A percentile compares a stretch with the other conserved stretches of the same genome.
These are phyloP conservation scores for Mortierella sp. DNA, from an alignment of 371 early-diverging fungal genomes.

Conservation along the genomic window DNA sequence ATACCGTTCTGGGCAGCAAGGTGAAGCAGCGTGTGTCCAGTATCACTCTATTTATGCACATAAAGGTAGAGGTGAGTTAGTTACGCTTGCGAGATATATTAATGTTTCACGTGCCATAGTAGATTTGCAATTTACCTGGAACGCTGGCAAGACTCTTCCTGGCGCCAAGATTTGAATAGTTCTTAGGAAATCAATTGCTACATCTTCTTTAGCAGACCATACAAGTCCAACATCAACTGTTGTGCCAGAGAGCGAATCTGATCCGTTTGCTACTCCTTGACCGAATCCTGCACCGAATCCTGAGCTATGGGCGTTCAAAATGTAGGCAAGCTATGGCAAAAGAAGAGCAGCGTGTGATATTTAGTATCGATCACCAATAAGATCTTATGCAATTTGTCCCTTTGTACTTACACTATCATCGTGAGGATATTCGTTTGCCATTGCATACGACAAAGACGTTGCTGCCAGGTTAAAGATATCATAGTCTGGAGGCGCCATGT, in stretches of 20 bases:
- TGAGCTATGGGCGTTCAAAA: conserved; percentile 34
- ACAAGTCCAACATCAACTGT: conserved; percentile 31
- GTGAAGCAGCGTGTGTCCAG: conserved; percentile 44
- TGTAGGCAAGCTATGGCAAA: conserved; percentile 31
- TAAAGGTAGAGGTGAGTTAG: background rate
- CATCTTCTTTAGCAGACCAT: conserved; percentile 36
- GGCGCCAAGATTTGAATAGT: conserved; percentile 42
- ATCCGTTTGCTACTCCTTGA: conserved; percentile 17
- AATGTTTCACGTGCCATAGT: background rate
- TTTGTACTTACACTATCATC: conserved; percentile 39
- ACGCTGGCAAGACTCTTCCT: conserved; percentile 36
- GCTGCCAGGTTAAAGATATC: conserved; percentile 53
- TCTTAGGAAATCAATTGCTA: conserved; percentile 44
- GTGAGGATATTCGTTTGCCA: conserved; percentile 50
- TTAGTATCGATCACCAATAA: background rate
- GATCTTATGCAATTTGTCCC: background rate
- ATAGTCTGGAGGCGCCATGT: conserved; percentile 50
- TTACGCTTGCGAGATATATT: background rate
- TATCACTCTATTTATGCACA: conserved; percentile 25
- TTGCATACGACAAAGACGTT: conserved; percentile 48
- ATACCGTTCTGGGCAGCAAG: conserved; percentile 36
- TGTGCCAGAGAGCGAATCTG: conserved; percentile 27
- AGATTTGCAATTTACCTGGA: conserved; percentile 20
- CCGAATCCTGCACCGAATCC: conserved; percentile 19
- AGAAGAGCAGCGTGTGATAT: background rate